Percentiles rank a stretch among this genome's conserved stretches.
Conservation (phyloP, 2,329 filamentous ascomycete genomes). For the Ceratocystis eucalypticola region DNA sequence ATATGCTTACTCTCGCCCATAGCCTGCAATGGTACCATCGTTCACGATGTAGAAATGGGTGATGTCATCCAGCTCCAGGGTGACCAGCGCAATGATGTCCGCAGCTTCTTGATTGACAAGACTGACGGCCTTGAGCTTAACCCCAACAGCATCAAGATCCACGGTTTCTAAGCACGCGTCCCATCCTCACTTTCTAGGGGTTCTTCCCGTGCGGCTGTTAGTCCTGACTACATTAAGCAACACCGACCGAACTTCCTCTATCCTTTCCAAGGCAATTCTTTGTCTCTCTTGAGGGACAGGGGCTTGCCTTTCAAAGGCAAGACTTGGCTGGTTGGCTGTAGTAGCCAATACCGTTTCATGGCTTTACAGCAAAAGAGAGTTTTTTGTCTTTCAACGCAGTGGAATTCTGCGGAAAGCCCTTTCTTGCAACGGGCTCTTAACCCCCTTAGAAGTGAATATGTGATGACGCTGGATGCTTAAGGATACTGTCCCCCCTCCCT, state of each 20-base stretch:
- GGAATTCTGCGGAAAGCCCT: slow-evolving; percentile 17
- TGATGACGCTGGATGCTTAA: too few species aligned
- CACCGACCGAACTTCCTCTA: neutral
- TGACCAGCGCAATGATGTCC: slow-evolving; percentile 97
- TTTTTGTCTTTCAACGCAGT: slow-evolving; percentile 15
- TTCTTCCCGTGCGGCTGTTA: slow-evolving; percentile 1
- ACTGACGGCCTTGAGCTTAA: slow-evolving; percentile 88
- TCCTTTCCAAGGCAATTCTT: neutral
- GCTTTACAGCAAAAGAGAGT: slow-evolving; percentile 7
- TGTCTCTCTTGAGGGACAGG: too few species aligned
- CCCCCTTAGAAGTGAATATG: too few species aligned
- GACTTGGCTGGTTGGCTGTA: neutral
- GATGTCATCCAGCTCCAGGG: slow-evolving; percentile 99
- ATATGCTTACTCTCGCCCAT: slow-evolving; percentile 10
- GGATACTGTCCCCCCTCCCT: neutral
- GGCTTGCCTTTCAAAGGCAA: neutral
- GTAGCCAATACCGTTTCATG: neutral
- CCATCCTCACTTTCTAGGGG: slow-evolving; percentile 7
- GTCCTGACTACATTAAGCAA: slow-evolving; percentile 12
- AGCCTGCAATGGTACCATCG: slow-evolving; percentile 99
- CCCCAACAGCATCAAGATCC: slow-evolving; percentile 91
- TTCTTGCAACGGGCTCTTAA: slow-evolving; percentile 9
- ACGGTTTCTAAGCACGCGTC: slow-evolving; percentile 34
- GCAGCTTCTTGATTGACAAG: slow-evolving; percentile 94
- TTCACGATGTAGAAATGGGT: slow-evolving; percentile 89